Percentiles rank a stretch among this genome's conserved stretches.
Evolutionary conservation across 768 basidiomycete genomes (phyloP).

Genomic region (Lepiota subincarnata): DNA sequence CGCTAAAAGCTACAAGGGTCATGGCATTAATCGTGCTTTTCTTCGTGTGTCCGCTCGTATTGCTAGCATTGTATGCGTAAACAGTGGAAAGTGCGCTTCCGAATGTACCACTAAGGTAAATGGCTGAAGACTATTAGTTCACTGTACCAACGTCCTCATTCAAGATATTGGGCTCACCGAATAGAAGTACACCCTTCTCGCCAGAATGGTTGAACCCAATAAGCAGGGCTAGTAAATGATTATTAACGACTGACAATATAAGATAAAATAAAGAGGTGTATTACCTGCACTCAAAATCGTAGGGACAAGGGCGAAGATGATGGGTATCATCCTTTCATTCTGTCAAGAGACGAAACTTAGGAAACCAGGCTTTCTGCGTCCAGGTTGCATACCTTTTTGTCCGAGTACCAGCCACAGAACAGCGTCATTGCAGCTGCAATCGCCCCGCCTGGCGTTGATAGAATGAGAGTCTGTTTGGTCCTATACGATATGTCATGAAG

Average conservation of each 20-base stretch:
- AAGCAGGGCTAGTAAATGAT: conserved; percentile 34
- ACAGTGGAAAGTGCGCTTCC: conserved; percentile 56
- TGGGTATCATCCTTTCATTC: conserved; percentile 60
- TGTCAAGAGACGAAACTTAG: conserved; percentile 12
- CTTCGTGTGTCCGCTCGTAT: conserved; percentile 64
- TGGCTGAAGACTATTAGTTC: conserved; percentile 26
- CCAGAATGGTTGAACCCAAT: conserved; percentile 49
- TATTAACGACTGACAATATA: background rate
- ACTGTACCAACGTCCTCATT: background rate
- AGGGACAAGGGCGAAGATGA: conserved; percentile 52
- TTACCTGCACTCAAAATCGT: conserved; percentile 54
- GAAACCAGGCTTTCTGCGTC: background rate
- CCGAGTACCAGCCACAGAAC: conserved; percentile 61
- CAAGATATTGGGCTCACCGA: conserved; percentile 33
- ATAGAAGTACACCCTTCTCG: conserved; percentile 50
- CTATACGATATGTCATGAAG: conserved; percentile 21
- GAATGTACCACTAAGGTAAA: conserved; percentile 51
- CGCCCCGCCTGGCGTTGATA: conserved; percentile 53
- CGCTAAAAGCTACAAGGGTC: conserved; percentile 49
- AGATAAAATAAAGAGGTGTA: conserved; percentile 3
- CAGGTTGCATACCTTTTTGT: conserved; percentile 42
- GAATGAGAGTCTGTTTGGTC: conserved; percentile 56
- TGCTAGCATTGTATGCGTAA: conserved; percentile 63
- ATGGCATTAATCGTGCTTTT: conserved; percentile 64
- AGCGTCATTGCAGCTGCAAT: conserved; percentile 46